Percentiles rank a stretch among this genome's conserved stretches.
Evolutionary conservation across 2,329 filamentous ascomycete genomes (phyloP).

Genomic region (Pezicula radicicola): DNA sequence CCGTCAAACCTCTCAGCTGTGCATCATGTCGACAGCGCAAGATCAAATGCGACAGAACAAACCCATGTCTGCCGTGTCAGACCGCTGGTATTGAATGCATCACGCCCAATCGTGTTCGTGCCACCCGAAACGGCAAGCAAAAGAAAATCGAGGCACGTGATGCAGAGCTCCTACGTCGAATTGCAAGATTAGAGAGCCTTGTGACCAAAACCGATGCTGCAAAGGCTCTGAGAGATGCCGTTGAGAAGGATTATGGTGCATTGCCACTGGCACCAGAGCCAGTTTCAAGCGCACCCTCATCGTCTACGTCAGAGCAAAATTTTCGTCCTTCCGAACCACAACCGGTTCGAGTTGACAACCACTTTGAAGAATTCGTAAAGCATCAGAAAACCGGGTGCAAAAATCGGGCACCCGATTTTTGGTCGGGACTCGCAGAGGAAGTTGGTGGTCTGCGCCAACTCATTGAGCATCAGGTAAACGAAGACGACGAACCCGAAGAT

Average conservation of each 20-base stretch:
- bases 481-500: not conserved
- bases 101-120: not conserved
- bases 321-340: not conserved
- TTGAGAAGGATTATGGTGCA: not conserved
- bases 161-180: not conserved
- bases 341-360: not conserved
- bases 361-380: not conserved
- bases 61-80: not conserved
- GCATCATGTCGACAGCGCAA: not conserved
- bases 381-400: not conserved
- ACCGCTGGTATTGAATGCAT: not conserved
- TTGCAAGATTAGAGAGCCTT: not conserved
- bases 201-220: not conserved
- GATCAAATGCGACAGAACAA: constrained; percentile 1
- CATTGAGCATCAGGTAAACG: not conserved
- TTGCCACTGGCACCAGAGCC: not conserved
- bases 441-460: not conserved
- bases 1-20: not conserved
- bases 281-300: not conserved
- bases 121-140: not conserved
- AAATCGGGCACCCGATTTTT: not conserved
- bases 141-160: not conserved
- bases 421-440: not conserved
- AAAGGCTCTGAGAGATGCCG: not conserved
- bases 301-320: not conserved